phyloP scores from a whole-genome alignment of 768 basidiomycete genomes.

The Megacollybia marginata region DNA sequence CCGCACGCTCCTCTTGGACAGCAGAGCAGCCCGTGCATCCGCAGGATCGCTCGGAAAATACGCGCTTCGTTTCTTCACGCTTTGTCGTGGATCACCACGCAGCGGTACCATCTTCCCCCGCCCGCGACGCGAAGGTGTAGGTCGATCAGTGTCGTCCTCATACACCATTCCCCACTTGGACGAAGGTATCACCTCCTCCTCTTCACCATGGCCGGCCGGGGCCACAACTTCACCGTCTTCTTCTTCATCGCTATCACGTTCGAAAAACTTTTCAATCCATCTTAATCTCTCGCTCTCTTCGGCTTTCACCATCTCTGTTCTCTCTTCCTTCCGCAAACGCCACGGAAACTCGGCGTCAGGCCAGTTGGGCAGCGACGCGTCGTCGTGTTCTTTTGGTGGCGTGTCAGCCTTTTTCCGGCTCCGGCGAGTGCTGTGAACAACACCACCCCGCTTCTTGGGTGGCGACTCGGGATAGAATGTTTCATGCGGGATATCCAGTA shows the following conservation, averaged over 20 bases:
- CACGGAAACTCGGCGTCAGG: constrained; percentile 76
- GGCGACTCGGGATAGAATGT: constrained; percentile 25
- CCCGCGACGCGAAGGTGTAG: constrained; percentile 30
- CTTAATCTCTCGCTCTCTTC: constrained; percentile 54
- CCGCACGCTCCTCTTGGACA: constrained; percentile 66
- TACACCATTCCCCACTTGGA: constrained; percentile 22
- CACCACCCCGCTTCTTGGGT: constrained; percentile 22
- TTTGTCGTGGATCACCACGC: constrained; percentile 27
- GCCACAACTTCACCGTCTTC: constrained; percentile 29
- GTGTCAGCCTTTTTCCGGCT: constrained; percentile 11
- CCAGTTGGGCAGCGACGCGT: constrained; percentile 59
- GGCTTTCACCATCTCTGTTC: constrained; percentile 40
- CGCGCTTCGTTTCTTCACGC: constrained; percentile 20
- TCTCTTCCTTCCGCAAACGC: constrained; percentile 54
- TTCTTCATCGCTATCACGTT: constrained; percentile 63
- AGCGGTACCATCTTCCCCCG: constrained; percentile 59
- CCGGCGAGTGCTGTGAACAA: constrained; percentile 8
- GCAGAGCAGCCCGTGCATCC: constrained; percentile 65
- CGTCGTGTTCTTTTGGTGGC: constrained; percentile 15
- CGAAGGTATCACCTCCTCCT: constrained; percentile 25
- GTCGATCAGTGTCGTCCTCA: constrained; percentile 19
- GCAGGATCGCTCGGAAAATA: constrained; percentile 62
- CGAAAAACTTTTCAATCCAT: constrained; percentile 65
- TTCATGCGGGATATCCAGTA: constrained; percentile 50
- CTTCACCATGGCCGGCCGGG: constrained; percentile 8